Base-by-base conservation (phyloP, 352 stramenopile genomes). In the Globisporangium echinulatum region DNA sequence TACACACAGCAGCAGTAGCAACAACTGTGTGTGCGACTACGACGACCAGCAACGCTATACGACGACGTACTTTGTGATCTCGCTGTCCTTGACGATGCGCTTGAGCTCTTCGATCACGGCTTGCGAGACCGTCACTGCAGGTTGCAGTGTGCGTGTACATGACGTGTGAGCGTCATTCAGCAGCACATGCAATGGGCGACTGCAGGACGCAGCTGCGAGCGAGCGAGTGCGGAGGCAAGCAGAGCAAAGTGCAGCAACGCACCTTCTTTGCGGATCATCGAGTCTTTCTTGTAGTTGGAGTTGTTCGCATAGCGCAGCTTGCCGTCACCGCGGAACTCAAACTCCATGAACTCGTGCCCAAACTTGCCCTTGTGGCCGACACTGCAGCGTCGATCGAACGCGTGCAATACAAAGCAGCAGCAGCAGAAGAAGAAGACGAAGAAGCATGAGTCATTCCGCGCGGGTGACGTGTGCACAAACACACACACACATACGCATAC, bases 261-360 rank as follows among this genome's bases (percentile, higher is more conserved):
- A 97, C 90, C 85, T 90, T 99, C 92, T 82, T 98, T 98, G 43
- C 93, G 82, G 71, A 99, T 99, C 80, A 98, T 98, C 7, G 87
- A 92, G 68, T 97, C 95, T 62, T 97, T 96, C 74, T 98, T 98
- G 75, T 99, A 99, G 79, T 98, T 98, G 47, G 91, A 98, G 75
- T 98, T 98, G 78, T 99, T 99, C 38, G 94, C 94, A 65, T 99
- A 99, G 43, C 94, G 85, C 37, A 99, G 77, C 64, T 90, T 95
- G 44, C 87, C 88, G 61, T 94, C 87, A 14, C 88, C 79, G 44
- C 76, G 85, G 54, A 99, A 96, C 70, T 99, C 94, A 65, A 99
- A 98, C 78, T 99, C 96, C 90, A 98, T 97, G 66, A 98, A 98
- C 71, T 98, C 94, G 70, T 98, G 93, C 17, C 96, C 96, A 71